These are phyloP conservation scores for Starmerella geochares DNA, from an alignment of 805 yeast species.

Conservation along the genomic window DNA sequence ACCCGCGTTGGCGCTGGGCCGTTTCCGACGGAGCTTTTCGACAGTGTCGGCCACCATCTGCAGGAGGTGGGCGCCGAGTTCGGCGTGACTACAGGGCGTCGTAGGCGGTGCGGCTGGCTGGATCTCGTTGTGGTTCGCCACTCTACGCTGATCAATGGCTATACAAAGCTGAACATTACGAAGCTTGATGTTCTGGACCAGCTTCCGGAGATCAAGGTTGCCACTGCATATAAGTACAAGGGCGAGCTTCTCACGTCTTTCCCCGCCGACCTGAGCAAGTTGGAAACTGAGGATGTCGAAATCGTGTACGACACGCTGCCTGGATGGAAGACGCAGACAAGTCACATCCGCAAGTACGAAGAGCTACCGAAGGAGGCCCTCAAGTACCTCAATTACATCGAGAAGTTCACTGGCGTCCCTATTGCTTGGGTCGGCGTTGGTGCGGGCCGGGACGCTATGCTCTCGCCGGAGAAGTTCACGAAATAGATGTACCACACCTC, in stretches of 20 bases:
- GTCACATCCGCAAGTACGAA: constrained; percentile 54
- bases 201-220: constrained; percentile 80
- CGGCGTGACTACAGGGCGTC: constrained; percentile 98
- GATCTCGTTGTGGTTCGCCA: constrained; percentile 90
- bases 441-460: constrained; percentile 91
- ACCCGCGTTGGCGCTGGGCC: constrained; percentile 99
- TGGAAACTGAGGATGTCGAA: constrained; percentile 65
- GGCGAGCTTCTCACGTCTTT: constrained; percentile 68
- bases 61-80: constrained; percentile 89
- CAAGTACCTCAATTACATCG: constrained; percentile 74
- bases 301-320: constrained; percentile 85
- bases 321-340: constrained; percentile 86
- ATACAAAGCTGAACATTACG: constrained; percentile 86
- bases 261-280: constrained; percentile 81
- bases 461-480: constrained; percentile 33
- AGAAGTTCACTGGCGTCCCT: constrained; percentile 72
- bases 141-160: constrained; percentile 86
- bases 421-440: constrained; percentile 98
- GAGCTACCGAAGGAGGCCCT: constrained; percentile 84
- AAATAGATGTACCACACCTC: not conserved
- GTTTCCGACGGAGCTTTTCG: constrained; percentile 94
- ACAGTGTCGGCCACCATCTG: constrained; percentile 71
- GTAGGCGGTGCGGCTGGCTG: constrained; percentile 98
- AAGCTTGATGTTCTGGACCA: constrained; percentile 90
- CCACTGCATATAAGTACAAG: constrained; percentile 66